These are phyloP conservation scores for Jamesozyma spencerorum DNA, from an alignment of 805 yeast species.

Conservation along the genomic window DNA sequence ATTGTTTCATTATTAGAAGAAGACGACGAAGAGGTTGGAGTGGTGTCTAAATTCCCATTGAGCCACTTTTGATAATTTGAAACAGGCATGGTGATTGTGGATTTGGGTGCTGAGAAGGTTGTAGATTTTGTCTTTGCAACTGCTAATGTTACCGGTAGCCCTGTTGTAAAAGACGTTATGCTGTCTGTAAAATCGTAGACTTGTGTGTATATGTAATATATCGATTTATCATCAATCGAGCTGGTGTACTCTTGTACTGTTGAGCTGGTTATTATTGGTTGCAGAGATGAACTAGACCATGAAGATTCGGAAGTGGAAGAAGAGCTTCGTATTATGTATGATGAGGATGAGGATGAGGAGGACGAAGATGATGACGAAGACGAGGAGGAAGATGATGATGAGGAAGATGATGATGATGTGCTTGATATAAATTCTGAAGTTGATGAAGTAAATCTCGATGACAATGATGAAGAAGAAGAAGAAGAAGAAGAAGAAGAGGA, in stretches of 20 bases:
- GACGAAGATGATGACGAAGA: neutral
- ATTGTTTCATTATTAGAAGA: constrained; percentile 13
- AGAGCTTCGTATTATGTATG: neutral
- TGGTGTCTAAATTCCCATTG: constrained; percentile 10
- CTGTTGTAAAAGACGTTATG: constrained; percentile 14
- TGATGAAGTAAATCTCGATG: too few relatives aligned
- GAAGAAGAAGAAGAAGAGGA: neutral
- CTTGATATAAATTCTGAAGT: neutral
- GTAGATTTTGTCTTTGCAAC: constrained; percentile 7
- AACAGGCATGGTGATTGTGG: constrained; percentile 17
- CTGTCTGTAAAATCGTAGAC: constrained; percentile 15
- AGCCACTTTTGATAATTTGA: constrained; percentile 21
- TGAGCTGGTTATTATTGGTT: neutral
- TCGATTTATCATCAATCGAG: neutral
- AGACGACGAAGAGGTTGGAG: neutral
- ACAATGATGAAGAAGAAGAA: neutral
- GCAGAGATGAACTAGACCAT: neutral
- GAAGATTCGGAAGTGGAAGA: neutral
- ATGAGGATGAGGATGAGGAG: neutral
- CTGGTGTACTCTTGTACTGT: neutral
- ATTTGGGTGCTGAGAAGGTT: constrained; percentile 14
- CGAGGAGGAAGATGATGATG: neutral
- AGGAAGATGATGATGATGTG: neutral
- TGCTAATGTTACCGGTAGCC: constrained; percentile 12
- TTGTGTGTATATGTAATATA: constrained; percentile 12